Base-by-base conservation (phyloP, 2,329 filamentous ascomycete species). In the Reticulascus tulasneorum region DNA sequence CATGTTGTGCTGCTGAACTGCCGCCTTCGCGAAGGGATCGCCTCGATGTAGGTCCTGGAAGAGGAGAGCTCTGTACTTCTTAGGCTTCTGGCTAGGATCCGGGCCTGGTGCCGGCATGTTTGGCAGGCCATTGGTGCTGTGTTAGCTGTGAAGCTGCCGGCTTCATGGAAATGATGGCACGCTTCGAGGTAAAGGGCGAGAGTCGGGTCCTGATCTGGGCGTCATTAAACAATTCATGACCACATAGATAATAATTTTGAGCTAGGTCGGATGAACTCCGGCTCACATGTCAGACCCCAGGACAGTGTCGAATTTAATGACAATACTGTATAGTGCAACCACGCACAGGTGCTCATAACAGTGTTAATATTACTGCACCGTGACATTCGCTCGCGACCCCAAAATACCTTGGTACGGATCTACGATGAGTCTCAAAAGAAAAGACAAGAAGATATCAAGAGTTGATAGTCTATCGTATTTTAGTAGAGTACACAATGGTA, bases 41-140 rank as follows among this genome's bases (percentile, higher is more conserved):
- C 34, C 29, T 34, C 12, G 40, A 21, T 33, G 32, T 15, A 7
- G 33, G 25, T 20, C 31, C 16, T 29, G 22, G 29, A 30, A 44
- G 24, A 28, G 31, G 33, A 26, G 20, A 44, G 25, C n/a, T 42
- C 41, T 27, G 41, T 38, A 6, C 35, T 42, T 23, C 35, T 41
- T 17, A 46, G 38, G 27, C 41, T 46, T 35, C 59, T 59, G 38
- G 65, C 50, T 27, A 71, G 46, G 29, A 55, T 55, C 41, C 60
- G 56, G 43, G 71, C 59, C 54, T 70, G 66, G 26, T 59, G 52
- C 44, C 62, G 60, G 54, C 71, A 75, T 53, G 58, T 64, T 49
- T 69, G 64, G 52, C 70, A 73, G 38, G 70, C 67, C 66, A 75
- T 73, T 54, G 38, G 28, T 22, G 33, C 37, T 45, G 25, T 34